Evolutionary conservation across 2,329 filamentous ascomycete species (phyloP), one percentile per base, ranked within the genome.

Genomic region (Cladosporium sp.): DNA sequence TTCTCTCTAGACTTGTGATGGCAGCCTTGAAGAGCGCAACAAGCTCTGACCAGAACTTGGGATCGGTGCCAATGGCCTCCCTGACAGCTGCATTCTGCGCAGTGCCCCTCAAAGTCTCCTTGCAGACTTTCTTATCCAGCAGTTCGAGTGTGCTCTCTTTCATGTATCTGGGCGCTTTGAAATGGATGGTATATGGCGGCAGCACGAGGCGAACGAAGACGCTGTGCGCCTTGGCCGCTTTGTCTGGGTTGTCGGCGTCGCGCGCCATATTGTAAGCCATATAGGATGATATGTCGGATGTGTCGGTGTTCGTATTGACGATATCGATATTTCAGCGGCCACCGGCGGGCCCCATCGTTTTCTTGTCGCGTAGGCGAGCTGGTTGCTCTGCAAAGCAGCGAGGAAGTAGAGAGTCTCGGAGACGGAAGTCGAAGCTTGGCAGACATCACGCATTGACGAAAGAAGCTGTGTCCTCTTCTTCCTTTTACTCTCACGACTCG

Each of bases 21-120:
- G 81, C 82, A 52, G 78, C 76, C 45, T 76, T 77, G 54, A 85
- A 69, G 18, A 84, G 73, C 40, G 73, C 73, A 24, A 77, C 76
- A 42, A 84, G 72, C 34, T 81, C 79, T 57, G 78, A 72, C 82
- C 82, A 85, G 57, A 83, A 76, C 49, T 75, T 70, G 32, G 73
- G 70, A 37, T 79, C 76, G 55, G 77, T 70, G 32, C 81, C 82
- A 24, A 84, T 71, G 56, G 78, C 76, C 57, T 80, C 73, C 53
- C 80, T 78, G 47, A 60, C 53, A n/a, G 47, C 75, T 37, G 75
- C 72, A 56, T 78, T 76, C 55, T 77, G 75, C 43, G 80, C 75
- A 19, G 78, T 81, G 53, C 77, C 77, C 58, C 80, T 77, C 17
- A 84, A 65, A 42, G 80, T 82, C 57, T 79, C 77, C 63, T 84